A percentile compares a stretch with the other conserved stretches of the same genome.
Conservation (phyloP, 495 filamentous ascomycete species). For the Aspergillus cavernicola region DNA sequence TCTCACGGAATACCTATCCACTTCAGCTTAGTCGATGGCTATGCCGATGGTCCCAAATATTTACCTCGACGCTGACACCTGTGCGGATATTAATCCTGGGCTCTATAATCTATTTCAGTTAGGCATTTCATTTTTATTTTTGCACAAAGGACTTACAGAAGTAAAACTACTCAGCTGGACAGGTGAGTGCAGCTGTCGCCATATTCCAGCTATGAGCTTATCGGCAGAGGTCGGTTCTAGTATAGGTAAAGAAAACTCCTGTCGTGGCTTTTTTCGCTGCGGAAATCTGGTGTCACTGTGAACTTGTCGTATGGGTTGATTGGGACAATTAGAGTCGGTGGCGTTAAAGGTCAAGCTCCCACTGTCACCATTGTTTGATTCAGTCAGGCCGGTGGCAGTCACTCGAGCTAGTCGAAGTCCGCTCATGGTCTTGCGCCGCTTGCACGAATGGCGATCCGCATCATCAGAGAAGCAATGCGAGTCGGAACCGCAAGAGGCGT, state of each 20-base stretch:
- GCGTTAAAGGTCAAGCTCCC: no score
- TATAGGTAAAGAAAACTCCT: slow-evolving; percentile 5
- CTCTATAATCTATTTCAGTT: slow-evolving; percentile 11
- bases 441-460: not conserved
- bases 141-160: slow-evolving; percentile 6
- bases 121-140: no score
- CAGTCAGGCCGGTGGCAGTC: not conserved
- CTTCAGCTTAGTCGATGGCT: not conserved
- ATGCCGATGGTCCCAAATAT: not conserved
- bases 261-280: slow-evolving; percentile 16
- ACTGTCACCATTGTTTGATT: no score
- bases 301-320: slow-evolving; percentile 14
- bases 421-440: slow-evolving; percentile 19
- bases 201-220: slow-evolving; percentile 21
- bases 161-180: slow-evolving; percentile 13
- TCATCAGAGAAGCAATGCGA: no score
- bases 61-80: slow-evolving; percentile 18
- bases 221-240: slow-evolving; percentile 20
- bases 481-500: no score
- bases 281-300: slow-evolving; percentile 24
- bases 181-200: slow-evolving; percentile 19
- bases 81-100: slow-evolving; percentile 18
- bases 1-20: slow-evolving; percentile 12
- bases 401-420: slow-evolving; percentile 10
- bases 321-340: not conserved